These are phyloP conservation scores for Boletus rubroflammeus DNA, from an alignment of 768 basidiomycete species.

Conservation along the genomic window DNA sequence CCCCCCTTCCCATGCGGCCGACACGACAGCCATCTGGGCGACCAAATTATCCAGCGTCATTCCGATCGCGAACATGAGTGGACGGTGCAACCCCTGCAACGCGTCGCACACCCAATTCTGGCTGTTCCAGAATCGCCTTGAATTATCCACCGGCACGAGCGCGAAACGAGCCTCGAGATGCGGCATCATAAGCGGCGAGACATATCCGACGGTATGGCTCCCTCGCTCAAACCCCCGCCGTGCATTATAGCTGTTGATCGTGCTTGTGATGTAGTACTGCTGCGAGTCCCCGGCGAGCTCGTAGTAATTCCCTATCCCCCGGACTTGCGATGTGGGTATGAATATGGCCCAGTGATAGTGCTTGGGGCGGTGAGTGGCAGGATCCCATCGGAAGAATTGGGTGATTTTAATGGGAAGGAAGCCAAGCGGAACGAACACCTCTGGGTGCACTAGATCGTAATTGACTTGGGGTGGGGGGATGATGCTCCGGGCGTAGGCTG, in stretches of 20 bases:
- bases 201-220: constrained; percentile 9
- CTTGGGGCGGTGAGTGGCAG: neutral
- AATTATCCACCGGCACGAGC: neutral
- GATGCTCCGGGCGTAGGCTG: neutral
- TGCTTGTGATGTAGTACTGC: neutral
- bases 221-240: constrained; percentile 2
- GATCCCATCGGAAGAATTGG: neutral
- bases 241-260: neutral
- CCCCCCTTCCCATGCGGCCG: neutral
- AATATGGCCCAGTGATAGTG: constrained; percentile 10
- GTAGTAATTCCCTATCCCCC: constrained; percentile 5
- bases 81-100: constrained; percentile 2
- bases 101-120: constrained; percentile 7
- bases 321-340: constrained; percentile 5
- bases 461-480: neutral
- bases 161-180: constrained; percentile 6
- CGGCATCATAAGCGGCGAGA: constrained; percentile 1
- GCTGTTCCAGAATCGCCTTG: neutral
- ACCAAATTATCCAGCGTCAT: neutral
- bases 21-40: constrained; percentile 10
- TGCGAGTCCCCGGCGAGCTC: neutral
- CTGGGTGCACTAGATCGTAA: neutral
- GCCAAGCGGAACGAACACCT: neutral
- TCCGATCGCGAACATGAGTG: neutral
- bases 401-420: constrained; percentile 4